Evolutionary conservation across 768 basidiomycete genomes (phyloP), one percentile per base, ranked within the genome.

Genomic region (Auricularia cornea): DNA sequence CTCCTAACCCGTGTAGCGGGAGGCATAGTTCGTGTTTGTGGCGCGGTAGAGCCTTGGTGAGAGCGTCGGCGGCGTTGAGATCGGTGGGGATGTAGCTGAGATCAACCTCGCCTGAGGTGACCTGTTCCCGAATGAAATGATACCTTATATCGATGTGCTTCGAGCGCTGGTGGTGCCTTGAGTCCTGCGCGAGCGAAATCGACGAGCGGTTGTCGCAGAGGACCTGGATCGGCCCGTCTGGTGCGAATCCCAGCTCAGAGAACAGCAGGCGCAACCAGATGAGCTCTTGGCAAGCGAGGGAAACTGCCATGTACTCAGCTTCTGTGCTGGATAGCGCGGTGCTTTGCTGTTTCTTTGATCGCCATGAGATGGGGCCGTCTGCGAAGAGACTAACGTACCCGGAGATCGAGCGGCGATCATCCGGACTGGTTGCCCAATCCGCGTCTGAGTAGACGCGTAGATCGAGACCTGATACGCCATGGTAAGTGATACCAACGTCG

Each of bases 61-160:
- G 62, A 30, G 69, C 54, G 61, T 71, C 70, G 14, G 70, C 70
- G 6, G 59, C 20, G 40, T 66, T 70, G 23, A 62, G 38, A 12
- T n/a, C 32, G 8, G 67, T 67, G 14, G 67, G 59, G 20, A 69
- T 59, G 44, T 66, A 61, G 11, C 23, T 41, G 20, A 68, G 52
- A 20, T 48, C n/a, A 38, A 68, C 59, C 20, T 62, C 60, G 18
- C 63, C 60, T 28, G 57, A 44, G 18, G 60, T 59, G 10, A 71
- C 60, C 18, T 60, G 59, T 23, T 71, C 62, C 11, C 70, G 62
- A 29, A 68, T 38, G 29, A 59, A 66, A 48, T 72, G 71, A 60
- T 72, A 66, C 3, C 65, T 65, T 31, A 71, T 65, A 44, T 68
- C 66, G 60, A 73, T 70, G 60, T 72, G 71, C 57, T 71, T 72